Conservation (phyloP, 768 basidiomycete genomes). For the Termitomyces eurrhizus region DNA sequence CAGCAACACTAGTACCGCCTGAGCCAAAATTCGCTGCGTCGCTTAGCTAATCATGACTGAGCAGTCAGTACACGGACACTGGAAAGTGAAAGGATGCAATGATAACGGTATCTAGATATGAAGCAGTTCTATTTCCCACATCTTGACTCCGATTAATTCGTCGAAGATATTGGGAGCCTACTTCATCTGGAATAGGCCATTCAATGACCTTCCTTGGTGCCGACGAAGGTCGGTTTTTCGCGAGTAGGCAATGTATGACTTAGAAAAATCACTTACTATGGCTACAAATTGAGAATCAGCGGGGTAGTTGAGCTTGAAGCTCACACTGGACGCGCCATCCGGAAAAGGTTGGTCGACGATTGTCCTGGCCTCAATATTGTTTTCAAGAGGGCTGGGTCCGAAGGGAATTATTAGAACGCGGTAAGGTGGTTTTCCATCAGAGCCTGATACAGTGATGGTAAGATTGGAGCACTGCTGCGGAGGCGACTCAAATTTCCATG, state of each 20-base stretch:
- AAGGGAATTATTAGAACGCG: conserved; percentile 62
- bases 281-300: conserved; percentile 70
- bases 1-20: conserved; percentile 72
- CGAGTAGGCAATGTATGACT: neutral
- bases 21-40: conserved; percentile 60
- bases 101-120: neutral
- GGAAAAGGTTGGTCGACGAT: conserved; percentile 55
- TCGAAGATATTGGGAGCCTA: neutral
- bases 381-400: conserved; percentile 57
- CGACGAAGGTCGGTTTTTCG: neutral
- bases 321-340: conserved; percentile 33
- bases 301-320: conserved; percentile 62
- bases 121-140: neutral
- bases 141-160: neutral
- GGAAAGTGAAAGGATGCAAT: neutral
- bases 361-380: conserved; percentile 59
- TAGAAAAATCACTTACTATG: conserved; percentile 49
- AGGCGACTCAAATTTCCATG: conserved; percentile 40
- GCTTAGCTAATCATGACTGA: conserved; percentile 42
- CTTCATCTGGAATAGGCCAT: neutral
- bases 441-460: conserved; percentile 52
- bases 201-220: neutral
- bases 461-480: conserved; percentile 69
- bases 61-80: neutral
- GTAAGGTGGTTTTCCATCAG: conserved; percentile 62